Evolutionary conservation across 2,329 filamentous ascomycete species (phyloP).

Genomic region (Neonectria faginata): DNA sequence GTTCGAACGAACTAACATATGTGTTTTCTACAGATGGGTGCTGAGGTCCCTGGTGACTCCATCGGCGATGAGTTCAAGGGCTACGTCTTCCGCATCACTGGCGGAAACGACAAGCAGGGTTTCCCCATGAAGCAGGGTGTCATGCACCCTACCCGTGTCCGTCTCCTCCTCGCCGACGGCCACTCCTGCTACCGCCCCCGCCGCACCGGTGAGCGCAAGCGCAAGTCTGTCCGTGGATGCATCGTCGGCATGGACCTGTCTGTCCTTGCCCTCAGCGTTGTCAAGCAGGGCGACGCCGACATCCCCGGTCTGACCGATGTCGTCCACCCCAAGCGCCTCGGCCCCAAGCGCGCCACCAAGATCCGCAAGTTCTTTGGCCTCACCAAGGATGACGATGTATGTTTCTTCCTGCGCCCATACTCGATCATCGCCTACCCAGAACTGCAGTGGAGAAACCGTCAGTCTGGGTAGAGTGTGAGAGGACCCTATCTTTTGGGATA

Average conservation of each 20-base stretch:
- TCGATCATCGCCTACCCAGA: slow-evolving; percentile 78
- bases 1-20: slow-evolving; percentile 49
- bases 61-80: slow-evolving; percentile 99
- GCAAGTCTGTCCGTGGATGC: slow-evolving; percentile 98
- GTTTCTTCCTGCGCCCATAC: slow-evolving; percentile 69
- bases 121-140: slow-evolving; percentile 99
- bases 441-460: slow-evolving; percentile 58
- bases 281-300: slow-evolving; percentile 97
- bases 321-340: slow-evolving; percentile 98
- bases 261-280: slow-evolving; percentile 91
- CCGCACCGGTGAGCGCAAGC: slow-evolving; percentile 98
- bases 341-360: slow-evolving; percentile 99
- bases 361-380: slow-evolving; percentile 99
- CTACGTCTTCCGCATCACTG: slow-evolving; percentile 99
- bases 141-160: slow-evolving; percentile 98
- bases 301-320: slow-evolving; percentile 97
- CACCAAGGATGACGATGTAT: slow-evolving; percentile 99
- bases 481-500: slow-evolving; percentile 44
- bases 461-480: slow-evolving; percentile 72
- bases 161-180: slow-evolving; percentile 93
- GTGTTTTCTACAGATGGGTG: slow-evolving; percentile 74
- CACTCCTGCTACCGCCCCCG: slow-evolving; percentile 99
- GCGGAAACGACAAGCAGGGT: slow-evolving; percentile 99
- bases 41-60: slow-evolving; percentile 92
- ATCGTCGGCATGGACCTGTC: slow-evolving; percentile 97